Percentiles rank a stretch among this genome's conserved stretches.
Conservation (phyloP, 495 filamentous ascomycete genomes). For the Penicillium cinerascens region DNA sequence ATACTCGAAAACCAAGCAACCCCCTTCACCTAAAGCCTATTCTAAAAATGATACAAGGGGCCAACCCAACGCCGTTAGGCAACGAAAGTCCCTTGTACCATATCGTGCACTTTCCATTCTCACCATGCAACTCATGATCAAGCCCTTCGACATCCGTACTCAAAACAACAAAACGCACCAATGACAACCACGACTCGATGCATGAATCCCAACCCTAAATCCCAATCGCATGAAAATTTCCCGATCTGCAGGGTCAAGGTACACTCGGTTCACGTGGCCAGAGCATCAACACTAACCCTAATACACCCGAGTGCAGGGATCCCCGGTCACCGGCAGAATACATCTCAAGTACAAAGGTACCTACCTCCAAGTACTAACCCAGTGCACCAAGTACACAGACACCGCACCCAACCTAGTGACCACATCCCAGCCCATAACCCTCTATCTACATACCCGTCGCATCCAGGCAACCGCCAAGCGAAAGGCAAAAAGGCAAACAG, state of each 20-base stretch:
- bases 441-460: too few relatives aligned
- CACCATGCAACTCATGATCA: neutral
- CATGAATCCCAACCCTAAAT: neutral
- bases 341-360: neutral
- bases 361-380: neutral
- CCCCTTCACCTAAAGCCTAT: too few relatives aligned
- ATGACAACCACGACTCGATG: neutral
- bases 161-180: neutral
- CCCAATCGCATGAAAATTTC: neutral
- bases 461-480: too few relatives aligned
- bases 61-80: too few relatives aligned
- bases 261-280: neutral
- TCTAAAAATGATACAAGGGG: too few relatives aligned
- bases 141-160: neutral
- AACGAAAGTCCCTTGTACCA: too few relatives aligned
- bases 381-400: too few relatives aligned
- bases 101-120: too few relatives aligned
- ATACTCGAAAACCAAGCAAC: too few relatives aligned
- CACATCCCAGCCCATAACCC: too few relatives aligned
- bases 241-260: neutral
- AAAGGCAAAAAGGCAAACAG: too few relatives aligned
- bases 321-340: neutral
- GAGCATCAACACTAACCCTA: neutral
- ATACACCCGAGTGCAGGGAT: neutral
- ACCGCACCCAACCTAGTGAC: too few relatives aligned